Conservation (phyloP, 148 eudicot genomes). For the Vaccinium darrowii region DNA sequence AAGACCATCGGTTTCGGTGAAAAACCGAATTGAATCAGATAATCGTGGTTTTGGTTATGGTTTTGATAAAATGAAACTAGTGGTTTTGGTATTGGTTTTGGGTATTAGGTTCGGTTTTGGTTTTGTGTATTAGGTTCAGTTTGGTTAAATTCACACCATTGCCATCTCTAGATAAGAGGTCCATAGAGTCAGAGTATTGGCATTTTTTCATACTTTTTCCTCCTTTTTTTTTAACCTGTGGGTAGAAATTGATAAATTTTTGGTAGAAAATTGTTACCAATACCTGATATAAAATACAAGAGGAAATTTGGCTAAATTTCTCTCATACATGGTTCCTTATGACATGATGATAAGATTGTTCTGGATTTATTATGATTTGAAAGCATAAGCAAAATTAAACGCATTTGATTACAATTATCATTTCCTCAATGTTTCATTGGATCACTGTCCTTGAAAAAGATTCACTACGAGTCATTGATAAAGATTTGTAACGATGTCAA, state of each 20-base stretch:
- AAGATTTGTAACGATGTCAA: neutral
- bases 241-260: neutral
- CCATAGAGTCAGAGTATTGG: neutral
- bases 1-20: too few relatives aligned
- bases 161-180: neutral
- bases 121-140: too few relatives aligned
- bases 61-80: too few relatives aligned
- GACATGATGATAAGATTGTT: neutral
- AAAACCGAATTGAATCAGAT: too few relatives aligned
- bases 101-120: too few relatives aligned
- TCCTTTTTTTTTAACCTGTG: neutral
- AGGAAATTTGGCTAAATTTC: neutral
- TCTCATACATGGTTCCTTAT: neutral
- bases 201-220: too few relatives aligned
- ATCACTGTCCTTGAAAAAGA: too few relatives aligned
- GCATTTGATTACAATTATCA: neutral
- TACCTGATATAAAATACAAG: too few relatives aligned
- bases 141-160: too few relatives aligned
- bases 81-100: too few relatives aligned
- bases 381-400: neutral
- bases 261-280: neutral
- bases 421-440: neutral
- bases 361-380: neutral
- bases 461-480: neutral
- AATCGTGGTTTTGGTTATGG: too few relatives aligned